Conservation (phyloP, 352 stramenopile genomes). For the Phytophthora ramorum region DNA sequence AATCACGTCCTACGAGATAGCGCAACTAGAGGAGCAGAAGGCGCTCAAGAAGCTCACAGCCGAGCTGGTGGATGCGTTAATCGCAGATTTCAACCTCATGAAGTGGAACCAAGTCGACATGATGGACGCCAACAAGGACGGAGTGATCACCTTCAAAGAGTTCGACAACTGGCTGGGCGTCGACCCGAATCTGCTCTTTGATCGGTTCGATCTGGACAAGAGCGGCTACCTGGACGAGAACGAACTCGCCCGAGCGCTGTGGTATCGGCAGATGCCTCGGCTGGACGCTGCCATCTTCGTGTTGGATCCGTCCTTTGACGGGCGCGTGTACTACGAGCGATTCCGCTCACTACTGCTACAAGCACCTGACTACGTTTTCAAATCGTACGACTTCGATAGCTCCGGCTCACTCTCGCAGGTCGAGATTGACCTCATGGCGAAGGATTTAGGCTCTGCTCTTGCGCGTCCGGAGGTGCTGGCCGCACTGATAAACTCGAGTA, state of each 20-base stretch:
- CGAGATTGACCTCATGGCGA: slow-evolving; percentile 73
- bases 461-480: slow-evolving; percentile 45
- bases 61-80: slow-evolving; percentile 45
- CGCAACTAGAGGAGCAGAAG: slow-evolving; percentile 33
- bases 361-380: slow-evolving; percentile 70
- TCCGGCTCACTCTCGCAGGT: slow-evolving; percentile 59
- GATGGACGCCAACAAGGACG: slow-evolving; percentile 63
- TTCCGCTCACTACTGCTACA: slow-evolving; percentile 50
- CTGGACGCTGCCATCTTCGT: slow-evolving; percentile 72
- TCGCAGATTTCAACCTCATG: slow-evolving; percentile 66
- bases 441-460: slow-evolving; percentile 65
- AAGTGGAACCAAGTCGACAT: slow-evolving; percentile 57
- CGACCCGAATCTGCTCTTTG: slow-evolving; percentile 83
- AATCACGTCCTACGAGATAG: slow-evolving; percentile 72
- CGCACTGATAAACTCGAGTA: slow-evolving; percentile 45
- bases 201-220: slow-evolving; percentile 87
- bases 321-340: slow-evolving; percentile 79
- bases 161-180: slow-evolving; percentile 76
- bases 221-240: slow-evolving; percentile 87
- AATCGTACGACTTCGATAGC: slow-evolving; percentile 76
- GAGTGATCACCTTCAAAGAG: slow-evolving; percentile 69
- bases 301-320: slow-evolving; percentile 85
- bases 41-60: slow-evolving; percentile 48
- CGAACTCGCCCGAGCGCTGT: slow-evolving; percentile 70
- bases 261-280: slow-evolving; percentile 74